Conservation (phyloP, 257 asterid genomes). For the Dorcoceras hygrometricum region DNA sequence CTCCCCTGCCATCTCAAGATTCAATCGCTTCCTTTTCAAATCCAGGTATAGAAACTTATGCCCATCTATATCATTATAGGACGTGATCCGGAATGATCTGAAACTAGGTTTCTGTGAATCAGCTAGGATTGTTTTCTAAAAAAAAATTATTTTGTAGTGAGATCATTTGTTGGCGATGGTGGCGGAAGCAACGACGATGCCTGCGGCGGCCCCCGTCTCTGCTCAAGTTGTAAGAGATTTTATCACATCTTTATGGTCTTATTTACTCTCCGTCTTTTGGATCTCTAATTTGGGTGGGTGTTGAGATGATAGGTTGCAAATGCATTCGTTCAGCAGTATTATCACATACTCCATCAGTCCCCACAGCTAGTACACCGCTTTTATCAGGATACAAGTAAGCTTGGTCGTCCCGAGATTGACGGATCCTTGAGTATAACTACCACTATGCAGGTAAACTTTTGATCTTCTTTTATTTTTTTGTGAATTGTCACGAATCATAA, state of each 20-base stretch:
- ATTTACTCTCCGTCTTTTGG: neutral
- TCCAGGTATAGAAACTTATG: neutral
- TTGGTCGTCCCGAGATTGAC: slow-evolving; percentile 84
- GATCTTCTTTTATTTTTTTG: neutral
- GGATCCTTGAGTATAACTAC: slow-evolving; percentile 73
- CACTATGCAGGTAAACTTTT: slow-evolving; percentile 66
- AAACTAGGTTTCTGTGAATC: slow-evolving; percentile 25
- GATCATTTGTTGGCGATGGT: slow-evolving; percentile 44
- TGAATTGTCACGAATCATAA: too few relatives aligned
- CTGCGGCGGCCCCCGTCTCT: slow-evolving; percentile 44
- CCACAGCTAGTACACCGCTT: slow-evolving; percentile 72
- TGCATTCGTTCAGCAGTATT: slow-evolving; percentile 87
- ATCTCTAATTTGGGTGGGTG: neutral
- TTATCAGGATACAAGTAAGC: slow-evolving; percentile 79
- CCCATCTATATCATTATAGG: neutral
- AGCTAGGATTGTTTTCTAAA: neutral
- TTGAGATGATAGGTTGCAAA: slow-evolving; percentile 62
- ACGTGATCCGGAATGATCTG: neutral
- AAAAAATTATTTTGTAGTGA: slow-evolving; percentile 10
- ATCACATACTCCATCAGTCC: slow-evolving; percentile 72
- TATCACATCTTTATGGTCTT: neutral
- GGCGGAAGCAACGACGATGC: slow-evolving; percentile 26
- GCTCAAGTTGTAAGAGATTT: slow-evolving; percentile 43
- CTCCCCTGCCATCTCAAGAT: neutral
- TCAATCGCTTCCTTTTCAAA: neutral